Percentiles rank a stretch among this genome's conserved stretches.
Evolutionary conservation across 306 rosid genomes (phyloP).

Genomic region (Rubus parviflorus): DNA sequence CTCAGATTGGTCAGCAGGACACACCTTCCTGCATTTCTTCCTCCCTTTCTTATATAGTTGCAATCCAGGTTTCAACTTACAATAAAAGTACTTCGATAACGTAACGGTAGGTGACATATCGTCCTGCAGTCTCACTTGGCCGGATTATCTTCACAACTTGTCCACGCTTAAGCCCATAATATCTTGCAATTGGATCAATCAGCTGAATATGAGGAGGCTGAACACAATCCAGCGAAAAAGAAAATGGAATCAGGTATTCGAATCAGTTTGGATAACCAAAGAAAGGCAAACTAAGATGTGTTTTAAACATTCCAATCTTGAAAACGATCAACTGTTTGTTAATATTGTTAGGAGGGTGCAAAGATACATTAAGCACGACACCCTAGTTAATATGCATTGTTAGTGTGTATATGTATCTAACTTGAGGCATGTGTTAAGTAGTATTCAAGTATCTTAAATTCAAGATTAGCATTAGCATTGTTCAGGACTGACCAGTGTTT

Average conservation of each 20-base stretch:
- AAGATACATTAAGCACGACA: not conserved
- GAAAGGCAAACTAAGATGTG: constrained; percentile 4
- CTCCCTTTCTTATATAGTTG: too few relatives aligned
- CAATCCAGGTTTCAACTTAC: not conserved
- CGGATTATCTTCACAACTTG: constrained; percentile 85
- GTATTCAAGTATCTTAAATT: not conserved
- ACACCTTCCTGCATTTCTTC: too few relatives aligned
- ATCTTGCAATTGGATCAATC: constrained; percentile 78
- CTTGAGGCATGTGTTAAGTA: not conserved
- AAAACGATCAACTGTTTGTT: not conserved
- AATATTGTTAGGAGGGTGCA: not conserved
- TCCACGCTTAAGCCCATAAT: constrained; percentile 83
- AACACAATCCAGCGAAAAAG: not conserved
- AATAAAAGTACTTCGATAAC: constrained; percentile 40
- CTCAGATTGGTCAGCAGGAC: too few relatives aligned
- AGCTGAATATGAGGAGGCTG: constrained; percentile 86
- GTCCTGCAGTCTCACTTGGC: constrained; percentile 81
- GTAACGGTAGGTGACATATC: constrained; percentile 72
- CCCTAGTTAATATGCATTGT: not conserved
- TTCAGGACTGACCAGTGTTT: constrained; percentile 57
- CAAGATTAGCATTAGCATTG: not conserved
- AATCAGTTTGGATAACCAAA: not conserved
- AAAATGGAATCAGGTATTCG: not conserved
- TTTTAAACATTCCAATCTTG: not conserved
- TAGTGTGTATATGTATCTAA: not conserved